phyloP scores from a whole-genome alignment of 441 rosid genomes.

The Syzygium malaccense region DNA sequence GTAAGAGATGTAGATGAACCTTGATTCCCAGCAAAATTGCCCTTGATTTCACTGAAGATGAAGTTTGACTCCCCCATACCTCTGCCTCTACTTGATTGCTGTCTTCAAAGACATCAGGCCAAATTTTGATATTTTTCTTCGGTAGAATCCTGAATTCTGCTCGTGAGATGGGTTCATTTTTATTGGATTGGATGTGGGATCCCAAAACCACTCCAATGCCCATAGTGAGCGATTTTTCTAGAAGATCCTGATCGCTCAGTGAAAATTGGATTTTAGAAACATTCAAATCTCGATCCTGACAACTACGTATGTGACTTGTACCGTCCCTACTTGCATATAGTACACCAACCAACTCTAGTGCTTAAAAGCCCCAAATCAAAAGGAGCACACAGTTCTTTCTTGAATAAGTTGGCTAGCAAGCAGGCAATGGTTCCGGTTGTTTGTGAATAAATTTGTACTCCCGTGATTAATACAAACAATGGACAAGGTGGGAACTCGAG shows the following conservation, averaged over 20 bases:
- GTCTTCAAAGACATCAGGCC: neutral
- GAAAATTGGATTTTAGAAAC: neutral
- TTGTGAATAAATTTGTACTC: neutral
- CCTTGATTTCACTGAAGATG: neutral
- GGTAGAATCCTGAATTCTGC: neutral
- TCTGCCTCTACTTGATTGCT: neutral
- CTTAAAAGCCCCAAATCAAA: neutral
- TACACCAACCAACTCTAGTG: neutral
- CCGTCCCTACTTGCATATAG: neutral
- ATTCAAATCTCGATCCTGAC: neutral
- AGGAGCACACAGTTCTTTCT: neutral
- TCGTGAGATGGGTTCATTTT: neutral
- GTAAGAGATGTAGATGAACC: neutral
- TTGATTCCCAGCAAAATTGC: neutral
- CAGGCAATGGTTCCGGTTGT: neutral
- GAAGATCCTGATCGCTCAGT: neutral
- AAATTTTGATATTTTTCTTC: neutral
- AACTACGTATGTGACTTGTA: neutral
- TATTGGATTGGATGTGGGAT: neutral
- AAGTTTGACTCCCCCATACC: neutral
- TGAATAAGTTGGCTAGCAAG: neutral
- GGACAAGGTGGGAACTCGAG: neutral
- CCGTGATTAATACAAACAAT: neutral
- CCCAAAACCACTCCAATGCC: neutral
- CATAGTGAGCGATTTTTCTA: neutral